phyloP scores from a whole-genome alignment of 768 basidiomycete genomes.

The Podaxis pistillaris region DNA sequence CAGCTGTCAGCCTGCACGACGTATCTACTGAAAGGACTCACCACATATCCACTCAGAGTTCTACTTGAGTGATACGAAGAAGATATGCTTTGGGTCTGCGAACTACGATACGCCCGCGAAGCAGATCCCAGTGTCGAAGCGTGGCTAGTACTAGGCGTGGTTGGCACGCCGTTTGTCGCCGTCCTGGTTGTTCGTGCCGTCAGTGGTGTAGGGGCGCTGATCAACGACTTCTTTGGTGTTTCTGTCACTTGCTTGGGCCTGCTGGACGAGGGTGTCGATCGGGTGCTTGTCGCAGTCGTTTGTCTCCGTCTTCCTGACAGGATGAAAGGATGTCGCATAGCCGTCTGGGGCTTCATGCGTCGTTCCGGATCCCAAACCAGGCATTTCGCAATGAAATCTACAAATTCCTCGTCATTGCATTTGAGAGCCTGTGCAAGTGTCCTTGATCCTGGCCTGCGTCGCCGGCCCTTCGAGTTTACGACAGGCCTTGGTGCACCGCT shows the following conservation, averaged over 20 bases:
- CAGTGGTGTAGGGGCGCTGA: slow-evolving; percentile 85
- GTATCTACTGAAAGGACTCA: slow-evolving; percentile 35
- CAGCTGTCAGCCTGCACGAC: slow-evolving; percentile 14
- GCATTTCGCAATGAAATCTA: slow-evolving; percentile 97
- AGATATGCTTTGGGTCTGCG: slow-evolving; percentile 67
- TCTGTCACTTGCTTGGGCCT: slow-evolving; percentile 55
- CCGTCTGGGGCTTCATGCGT: slow-evolving; percentile 90
- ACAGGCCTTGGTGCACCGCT: slow-evolving; percentile 92
- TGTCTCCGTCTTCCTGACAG: slow-evolving; percentile 55
- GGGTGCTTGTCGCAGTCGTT: slow-evolving; percentile 44
- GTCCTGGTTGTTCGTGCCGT: slow-evolving; percentile 73
- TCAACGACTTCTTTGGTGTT: slow-evolving; percentile 88
- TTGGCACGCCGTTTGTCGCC: slow-evolving; percentile 46
- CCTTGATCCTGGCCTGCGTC: slow-evolving; percentile 89
- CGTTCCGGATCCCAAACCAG: slow-evolving; percentile 98
- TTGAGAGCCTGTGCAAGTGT: slow-evolving; percentile 86
- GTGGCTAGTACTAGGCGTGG: slow-evolving; percentile 60
- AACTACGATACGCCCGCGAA: slow-evolving; percentile 64
- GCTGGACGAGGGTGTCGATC: slow-evolving; percentile 54
- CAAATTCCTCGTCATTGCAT: slow-evolving; percentile 91
- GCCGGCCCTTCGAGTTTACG: slow-evolving; percentile 93
- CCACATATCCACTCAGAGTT: slow-evolving; percentile 68
- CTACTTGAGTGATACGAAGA: slow-evolving; percentile 77
- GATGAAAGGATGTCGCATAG: slow-evolving; percentile 89
- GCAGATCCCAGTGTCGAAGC: slow-evolving; percentile 58